Base-by-base conservation (phyloP, 441 rosid genomes). In the Erysimum cheiri region DNA sequence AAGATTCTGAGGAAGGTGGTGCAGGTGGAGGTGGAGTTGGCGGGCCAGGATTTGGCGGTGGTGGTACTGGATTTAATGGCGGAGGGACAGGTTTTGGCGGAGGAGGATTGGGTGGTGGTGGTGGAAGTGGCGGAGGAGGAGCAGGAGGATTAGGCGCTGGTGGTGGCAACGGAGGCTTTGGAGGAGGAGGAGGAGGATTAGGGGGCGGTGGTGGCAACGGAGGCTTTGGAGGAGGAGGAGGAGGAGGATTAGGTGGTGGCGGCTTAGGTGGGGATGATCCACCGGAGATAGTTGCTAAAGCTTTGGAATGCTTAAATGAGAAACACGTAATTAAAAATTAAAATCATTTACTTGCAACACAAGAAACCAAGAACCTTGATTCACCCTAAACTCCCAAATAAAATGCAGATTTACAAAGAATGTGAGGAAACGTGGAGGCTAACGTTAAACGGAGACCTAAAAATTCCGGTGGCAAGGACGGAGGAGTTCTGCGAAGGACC, bases 401-500 rank as follows among this genome's bases (percentile, higher is more conserved):
- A 35, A 67, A 22, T 67, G 46, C 85, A 91, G 97, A 73, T 92
- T 17, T 88, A 86, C 72, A 85, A 83, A 64, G 83, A 82, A 74
- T 91, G 95, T 22, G 90, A 80, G 36, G 91, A 85, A 66, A 61
- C 89, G 36, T 83, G 70, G 63, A 84, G 98, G 78, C 77, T 93
- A 81, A 90, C 77, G 11, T 76, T 76, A 74, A 80, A 37, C 58
- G 99, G 98, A 60, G 68, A 82, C 13, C 70, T 94, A 11, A 60
- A 84, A 4, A 89, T 92, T 65, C 84, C 91, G 13, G 73, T 9
- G 19, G 82, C 71, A 1, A 55, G 76, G 12, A 63, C 82, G 1
- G 85, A 86, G 4, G 60, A 52, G 41, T 94, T 81, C 76, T 94
- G 99, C 77, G 58, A 6, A 2, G 99, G 99, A 35, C 86, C 97